Evolutionary conservation across 352 stramenopile genomes (phyloP).

Genomic region (Phytophthora nicotianae): DNA sequence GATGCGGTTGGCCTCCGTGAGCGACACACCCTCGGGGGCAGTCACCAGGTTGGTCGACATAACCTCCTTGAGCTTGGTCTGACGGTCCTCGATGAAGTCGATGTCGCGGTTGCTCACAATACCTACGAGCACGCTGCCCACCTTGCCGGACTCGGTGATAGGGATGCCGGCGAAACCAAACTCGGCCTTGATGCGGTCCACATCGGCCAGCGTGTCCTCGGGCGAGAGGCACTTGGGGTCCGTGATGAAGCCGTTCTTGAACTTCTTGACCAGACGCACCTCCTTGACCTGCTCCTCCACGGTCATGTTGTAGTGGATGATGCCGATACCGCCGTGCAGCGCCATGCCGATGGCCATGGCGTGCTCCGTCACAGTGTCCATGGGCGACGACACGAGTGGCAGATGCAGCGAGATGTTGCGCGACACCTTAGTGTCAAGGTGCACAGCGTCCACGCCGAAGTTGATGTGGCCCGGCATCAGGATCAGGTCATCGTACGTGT

Average conservation of each 20-base stretch:
- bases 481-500: slow-evolving; percentile 85
- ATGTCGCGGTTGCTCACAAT: slow-evolving; percentile 99
- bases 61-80: slow-evolving; percentile 84
- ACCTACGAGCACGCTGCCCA: slow-evolving; percentile 97
- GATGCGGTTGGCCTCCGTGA: slow-evolving; percentile 98
- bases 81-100: slow-evolving; percentile 97
- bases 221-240: slow-evolving; percentile 97
- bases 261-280: slow-evolving; percentile 97
- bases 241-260: slow-evolving; percentile 99
- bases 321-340: slow-evolving; percentile 98
- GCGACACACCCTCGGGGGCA: slow-evolving; percentile 93
- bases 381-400: slow-evolving; percentile 97
- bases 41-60: slow-evolving; percentile 94
- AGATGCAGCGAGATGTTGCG: slow-evolving; percentile 96
- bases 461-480: slow-evolving; percentile 82
- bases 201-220: slow-evolving; percentile 95
- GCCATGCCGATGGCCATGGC: slow-evolving; percentile 99
- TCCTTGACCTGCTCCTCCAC: slow-evolving; percentile 97
- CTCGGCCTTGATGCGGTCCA: slow-evolving; percentile 95
- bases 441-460: slow-evolving; percentile 81
- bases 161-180: slow-evolving; percentile 99
- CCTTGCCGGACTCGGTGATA: slow-evolving; percentile 98
- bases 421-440: slow-evolving; percentile 94
- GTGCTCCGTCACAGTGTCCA: slow-evolving; percentile 99
- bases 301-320: slow-evolving; percentile 99